These are phyloP conservation scores for Chaetoscypha palmicola DNA, from an alignment of 2,329 filamentous ascomycete genomes.

Conservation along the genomic window DNA sequence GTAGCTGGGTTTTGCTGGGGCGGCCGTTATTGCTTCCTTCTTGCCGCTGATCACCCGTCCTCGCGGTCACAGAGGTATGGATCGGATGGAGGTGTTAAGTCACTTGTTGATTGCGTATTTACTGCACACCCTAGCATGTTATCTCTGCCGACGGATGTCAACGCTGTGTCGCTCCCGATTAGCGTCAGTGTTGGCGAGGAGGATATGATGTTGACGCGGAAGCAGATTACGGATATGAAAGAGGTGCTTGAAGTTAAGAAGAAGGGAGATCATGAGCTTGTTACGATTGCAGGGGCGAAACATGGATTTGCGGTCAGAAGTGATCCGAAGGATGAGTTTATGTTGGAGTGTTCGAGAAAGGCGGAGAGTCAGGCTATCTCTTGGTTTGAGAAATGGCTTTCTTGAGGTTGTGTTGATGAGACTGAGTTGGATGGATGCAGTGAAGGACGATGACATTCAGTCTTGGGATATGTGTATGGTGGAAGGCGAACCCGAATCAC, in stretches of 20 bases:
- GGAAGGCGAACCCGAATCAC: no score
- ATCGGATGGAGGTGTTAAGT: background rate
- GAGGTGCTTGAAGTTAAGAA: slow-evolving; percentile 25
- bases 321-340: slow-evolving; percentile 30
- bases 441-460: no score
- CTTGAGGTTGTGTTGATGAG: no score
- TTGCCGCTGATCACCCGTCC: slow-evolving; percentile 36
- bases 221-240: slow-evolving; percentile 18
- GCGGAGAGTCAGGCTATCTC: slow-evolving; percentile 35
- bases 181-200: slow-evolving; percentile 39
- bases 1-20: slow-evolving; percentile 59
- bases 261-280: slow-evolving; percentile 29
- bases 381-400: slow-evolving; percentile 32
- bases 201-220: slow-evolving; percentile 34
- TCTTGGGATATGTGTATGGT: no score
- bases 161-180: slow-evolving; percentile 37
- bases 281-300: slow-evolving; percentile 33
- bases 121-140: slow-evolving; percentile 45
- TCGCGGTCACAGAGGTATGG: slow-evolving; percentile 17
- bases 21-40: slow-evolving; percentile 45
- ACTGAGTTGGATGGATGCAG: no score
- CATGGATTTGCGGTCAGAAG: slow-evolving; percentile 37
- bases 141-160: slow-evolving; percentile 37
- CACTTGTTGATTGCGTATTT: slow-evolving; percentile 44
- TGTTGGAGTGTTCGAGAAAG: slow-evolving; percentile 29